Base-by-base conservation (phyloP, 352 stramenopile species). In the Labyrinthula sp. region DNA sequence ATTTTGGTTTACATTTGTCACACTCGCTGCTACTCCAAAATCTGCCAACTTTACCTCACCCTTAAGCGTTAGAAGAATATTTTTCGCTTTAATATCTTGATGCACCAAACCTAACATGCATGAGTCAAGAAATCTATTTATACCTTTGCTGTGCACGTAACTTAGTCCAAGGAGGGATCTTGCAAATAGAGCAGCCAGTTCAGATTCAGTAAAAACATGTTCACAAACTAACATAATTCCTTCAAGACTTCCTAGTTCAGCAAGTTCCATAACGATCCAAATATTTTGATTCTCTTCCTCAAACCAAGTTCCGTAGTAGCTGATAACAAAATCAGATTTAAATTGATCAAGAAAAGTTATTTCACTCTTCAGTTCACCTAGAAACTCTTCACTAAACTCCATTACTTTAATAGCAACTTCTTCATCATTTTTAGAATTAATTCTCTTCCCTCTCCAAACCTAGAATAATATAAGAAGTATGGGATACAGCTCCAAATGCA, bases 191-290 rank as follows among this genome's bases (percentile, higher is more conserved):
- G 30, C 23, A 2, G 31, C 23, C 14, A 52, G 40, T 7, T 52
- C 43, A 12, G 29, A 31, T 35, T 52, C 43, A 5, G 10, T 14
- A 3, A 52, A 35, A 18, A 35, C 31, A 10, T 33, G 28, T 14
- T 45, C 25, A 5, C 43, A 39, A 35, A 35, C 28, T 15, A 45
- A 35, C 43, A 35, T 15, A 22, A 52, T 20, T 22, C 43, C 43
- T 22, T 52, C 31, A 31, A 52, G 34, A 9, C 31, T 45, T 5
- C 43, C 43, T 14, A 52, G 31, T 24, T 52, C 43, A 5, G 43
- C 43, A 35, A 45, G 35, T 15, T 52, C 43, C 43, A 52, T 52
- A 28, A 52, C 34, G 21, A 52, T 52, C 43, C 43, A 52, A 2
- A 52, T 50, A 4, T 14, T 24, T n/a, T n/a, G n/a, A n/a, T n/a